phyloP scores from a whole-genome alignment of 495 filamentous ascomycete genomes.

The Apiosordaria backusii region DNA sequence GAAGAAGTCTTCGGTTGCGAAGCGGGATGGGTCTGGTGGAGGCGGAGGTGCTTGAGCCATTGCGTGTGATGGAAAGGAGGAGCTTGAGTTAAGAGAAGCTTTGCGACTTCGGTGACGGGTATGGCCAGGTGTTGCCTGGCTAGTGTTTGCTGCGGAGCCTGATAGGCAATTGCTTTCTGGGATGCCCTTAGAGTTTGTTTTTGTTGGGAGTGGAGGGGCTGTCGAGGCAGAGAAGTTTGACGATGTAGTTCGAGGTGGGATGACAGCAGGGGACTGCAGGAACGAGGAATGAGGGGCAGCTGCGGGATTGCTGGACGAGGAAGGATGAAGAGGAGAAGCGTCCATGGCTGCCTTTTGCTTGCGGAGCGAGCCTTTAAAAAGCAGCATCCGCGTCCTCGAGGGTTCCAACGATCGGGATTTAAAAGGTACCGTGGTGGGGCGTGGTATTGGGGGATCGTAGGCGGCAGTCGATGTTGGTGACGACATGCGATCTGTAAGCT shows the following conservation, averaged over 20 bases:
- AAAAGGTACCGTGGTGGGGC: slow-evolving; percentile 13
- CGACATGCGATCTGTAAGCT: slow-evolving; percentile 19
- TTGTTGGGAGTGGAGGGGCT: slow-evolving; percentile 31
- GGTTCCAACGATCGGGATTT: background rate
- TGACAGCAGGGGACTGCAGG: slow-evolving; percentile 61
- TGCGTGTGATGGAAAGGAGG: slow-evolving; percentile 28
- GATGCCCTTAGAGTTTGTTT: slow-evolving; percentile 52
- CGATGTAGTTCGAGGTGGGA: slow-evolving; percentile 72
- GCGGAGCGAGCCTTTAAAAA: slow-evolving; percentile 21
- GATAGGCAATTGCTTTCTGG: slow-evolving; percentile 56
- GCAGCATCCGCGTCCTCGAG: slow-evolving; percentile 20
- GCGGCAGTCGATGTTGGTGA: slow-evolving; percentile 17
- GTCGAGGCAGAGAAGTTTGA: slow-evolving; percentile 28
- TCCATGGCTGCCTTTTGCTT: slow-evolving; percentile 33
- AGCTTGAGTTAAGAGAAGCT: slow-evolving; percentile 28
- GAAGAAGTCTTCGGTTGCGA: slow-evolving; percentile 46
- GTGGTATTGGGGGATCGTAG: background rate
- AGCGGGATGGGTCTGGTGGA: slow-evolving; percentile 44
- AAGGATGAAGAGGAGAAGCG: slow-evolving; percentile 15
- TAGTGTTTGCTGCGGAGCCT: slow-evolving; percentile 7
- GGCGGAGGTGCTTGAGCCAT: slow-evolving; percentile 34
- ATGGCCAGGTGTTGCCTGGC: slow-evolving; percentile 17
- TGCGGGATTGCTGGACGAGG: background rate
- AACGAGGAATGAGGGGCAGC: slow-evolving; percentile 21
- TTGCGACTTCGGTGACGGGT: slow-evolving; percentile 36